phyloP scores from a whole-genome alignment of 2,329 filamentous ascomycete species.

The Dichotomopilus funicola region DNA sequence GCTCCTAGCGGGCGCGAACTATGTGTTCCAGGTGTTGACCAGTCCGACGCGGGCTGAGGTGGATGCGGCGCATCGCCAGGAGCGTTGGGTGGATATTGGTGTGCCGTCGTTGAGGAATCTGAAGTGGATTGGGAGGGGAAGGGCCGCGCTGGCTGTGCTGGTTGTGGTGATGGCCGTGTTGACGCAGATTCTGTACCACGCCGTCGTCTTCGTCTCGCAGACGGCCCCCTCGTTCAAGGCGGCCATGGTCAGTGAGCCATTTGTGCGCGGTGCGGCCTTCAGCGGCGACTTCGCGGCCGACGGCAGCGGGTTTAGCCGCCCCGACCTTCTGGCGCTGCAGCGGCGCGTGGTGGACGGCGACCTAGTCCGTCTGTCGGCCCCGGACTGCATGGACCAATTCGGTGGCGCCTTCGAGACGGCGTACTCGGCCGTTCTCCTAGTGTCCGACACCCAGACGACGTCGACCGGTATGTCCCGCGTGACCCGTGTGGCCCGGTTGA shows the following conservation, averaged over 20 bases:
- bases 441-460: slow-evolving; percentile 24
- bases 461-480: no score
- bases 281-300: slow-evolving; percentile 31
- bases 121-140: slow-evolving; percentile 34
- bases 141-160: slow-evolving; percentile 34
- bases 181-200: slow-evolving; percentile 43
- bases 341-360: slow-evolving; percentile 26
- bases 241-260: slow-evolving; percentile 32
- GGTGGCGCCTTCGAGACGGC: slow-evolving; percentile 28
- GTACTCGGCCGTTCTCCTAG: slow-evolving; percentile 31
- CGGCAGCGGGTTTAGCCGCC: slow-evolving; percentile 28
- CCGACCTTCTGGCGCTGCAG: slow-evolving; percentile 33
- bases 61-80: slow-evolving; percentile 38
- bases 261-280: slow-evolving; percentile 33
- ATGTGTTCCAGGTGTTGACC: slow-evolving; percentile 47
- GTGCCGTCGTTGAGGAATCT: slow-evolving; percentile 48
- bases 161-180: slow-evolving; percentile 38
- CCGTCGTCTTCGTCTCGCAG: slow-evolving; percentile 40
- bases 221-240: slow-evolving; percentile 30
- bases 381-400: slow-evolving; percentile 30
- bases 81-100: slow-evolving; percentile 48
- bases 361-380: slow-evolving; percentile 29
- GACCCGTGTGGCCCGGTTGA: no score
- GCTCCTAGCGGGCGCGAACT: slow-evolving; percentile 45
- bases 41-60: slow-evolving; percentile 48